Percentiles rank a stretch among this genome's conserved stretches.
These are phyloP conservation scores for Euphorbia celastroides DNA, from an alignment of 441 rosid species.

Conservation along the genomic window DNA sequence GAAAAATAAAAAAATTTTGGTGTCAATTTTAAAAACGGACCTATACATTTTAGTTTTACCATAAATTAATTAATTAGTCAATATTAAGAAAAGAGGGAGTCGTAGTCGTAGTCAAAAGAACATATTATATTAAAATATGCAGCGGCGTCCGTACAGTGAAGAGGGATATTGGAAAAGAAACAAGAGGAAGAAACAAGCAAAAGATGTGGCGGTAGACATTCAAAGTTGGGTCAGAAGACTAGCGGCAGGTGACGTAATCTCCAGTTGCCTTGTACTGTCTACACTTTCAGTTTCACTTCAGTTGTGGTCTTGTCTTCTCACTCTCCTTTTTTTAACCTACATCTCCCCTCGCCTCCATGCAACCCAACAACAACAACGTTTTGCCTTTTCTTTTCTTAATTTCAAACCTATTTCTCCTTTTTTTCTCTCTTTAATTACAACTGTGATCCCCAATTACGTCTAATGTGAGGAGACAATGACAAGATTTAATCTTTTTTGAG, in stretches of 20 bases:
- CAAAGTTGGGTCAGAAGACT: constrained; percentile 11
- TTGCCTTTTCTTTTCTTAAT: neutral
- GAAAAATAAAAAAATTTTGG: too few relatives aligned
- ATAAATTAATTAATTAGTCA: neutral
- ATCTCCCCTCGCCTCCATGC: neutral
- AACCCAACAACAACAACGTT: neutral
- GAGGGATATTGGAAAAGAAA: neutral
- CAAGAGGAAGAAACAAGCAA: constrained; percentile 27
- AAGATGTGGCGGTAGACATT: constrained; percentile 34
- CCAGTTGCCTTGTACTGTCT: constrained; percentile 18
- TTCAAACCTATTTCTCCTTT: neutral
- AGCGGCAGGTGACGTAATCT: constrained; percentile 31
- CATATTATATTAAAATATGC: neutral
- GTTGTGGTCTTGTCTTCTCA: constrained; percentile 7
- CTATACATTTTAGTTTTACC: too few relatives aligned
- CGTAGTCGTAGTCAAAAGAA: too few relatives aligned
- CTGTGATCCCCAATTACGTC: too few relatives aligned
- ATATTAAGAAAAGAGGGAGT: neutral
- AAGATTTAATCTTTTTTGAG: too few relatives aligned
- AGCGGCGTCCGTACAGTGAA: constrained; percentile 2
- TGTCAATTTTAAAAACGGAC: too few relatives aligned
- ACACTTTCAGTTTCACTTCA: neutral
- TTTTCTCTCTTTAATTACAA: too few relatives aligned
- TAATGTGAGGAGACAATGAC: too few relatives aligned
- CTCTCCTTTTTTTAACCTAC: neutral